phyloP scores from a whole-genome alignment of 257 asterid genomes.

The Nicotiana obtusifolia region DNA sequence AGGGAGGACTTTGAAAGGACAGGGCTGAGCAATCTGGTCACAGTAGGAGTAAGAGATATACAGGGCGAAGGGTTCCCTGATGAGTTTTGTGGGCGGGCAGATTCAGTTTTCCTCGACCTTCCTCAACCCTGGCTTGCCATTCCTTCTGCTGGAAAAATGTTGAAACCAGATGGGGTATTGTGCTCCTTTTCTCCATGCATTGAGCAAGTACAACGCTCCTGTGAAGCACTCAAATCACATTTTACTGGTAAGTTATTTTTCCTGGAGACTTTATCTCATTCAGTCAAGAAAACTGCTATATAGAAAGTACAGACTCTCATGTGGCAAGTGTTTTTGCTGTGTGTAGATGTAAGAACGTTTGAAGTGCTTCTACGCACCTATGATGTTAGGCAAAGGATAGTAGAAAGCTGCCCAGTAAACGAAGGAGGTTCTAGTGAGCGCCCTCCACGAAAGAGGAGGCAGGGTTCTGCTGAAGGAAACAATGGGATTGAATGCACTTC shows the following conservation, averaged over 20 bases:
- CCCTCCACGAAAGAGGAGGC: conserved; percentile 59
- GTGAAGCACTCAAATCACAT: conserved; percentile 54
- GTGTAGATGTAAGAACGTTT: conserved; percentile 74
- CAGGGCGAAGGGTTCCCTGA: conserved; percentile 96
- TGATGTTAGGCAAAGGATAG: conserved; percentile 66
- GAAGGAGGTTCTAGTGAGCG: conserved; percentile 37
- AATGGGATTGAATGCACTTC: conserved; percentile 39
- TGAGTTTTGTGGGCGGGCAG: conserved; percentile 57
- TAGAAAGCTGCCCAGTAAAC: conserved; percentile 49
- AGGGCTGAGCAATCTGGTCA: conserved; percentile 70
- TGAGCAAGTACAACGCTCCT: conserved; percentile 91
- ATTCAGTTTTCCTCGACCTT: conserved; percentile 84
- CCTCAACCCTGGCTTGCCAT: conserved; percentile 98
- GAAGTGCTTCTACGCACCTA: conserved; percentile 78
- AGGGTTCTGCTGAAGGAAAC: conserved; percentile 30
- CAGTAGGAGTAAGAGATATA: conserved; percentile 84
- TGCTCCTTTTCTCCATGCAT: conserved; percentile 98
- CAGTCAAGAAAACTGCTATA: not conserved
- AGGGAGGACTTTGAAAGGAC: conserved; percentile 84
- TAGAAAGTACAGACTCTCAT: not conserved
- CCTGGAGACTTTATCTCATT: not conserved
- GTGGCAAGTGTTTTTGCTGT: conserved; percentile 8
- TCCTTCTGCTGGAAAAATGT: conserved; percentile 86
- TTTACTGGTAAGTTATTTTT: conserved; percentile 52
- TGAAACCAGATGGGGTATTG: conserved; percentile 83